These are phyloP conservation scores for Acanthamoeba lenticulata DNA, from an alignment of 208 protist genomes.

Conservation along the genomic window DNA sequence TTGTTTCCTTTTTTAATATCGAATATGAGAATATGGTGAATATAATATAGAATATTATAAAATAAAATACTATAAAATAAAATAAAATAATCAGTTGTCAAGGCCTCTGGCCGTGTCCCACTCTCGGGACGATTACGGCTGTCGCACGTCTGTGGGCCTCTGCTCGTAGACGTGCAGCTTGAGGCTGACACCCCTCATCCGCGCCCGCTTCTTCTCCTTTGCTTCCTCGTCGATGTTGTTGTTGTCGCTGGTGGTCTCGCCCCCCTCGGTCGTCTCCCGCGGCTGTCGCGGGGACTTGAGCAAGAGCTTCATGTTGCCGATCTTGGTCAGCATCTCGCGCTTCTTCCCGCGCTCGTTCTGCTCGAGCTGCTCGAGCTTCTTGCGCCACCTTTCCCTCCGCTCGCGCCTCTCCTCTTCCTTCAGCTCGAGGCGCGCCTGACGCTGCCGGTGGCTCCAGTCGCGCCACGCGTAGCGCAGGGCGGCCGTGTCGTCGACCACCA, in stretches of 20 bases:
- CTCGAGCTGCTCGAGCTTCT: not conserved
- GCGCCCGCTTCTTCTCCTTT: not conserved
- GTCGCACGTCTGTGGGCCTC: too few relatives aligned
- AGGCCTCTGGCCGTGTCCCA: too few relatives aligned
- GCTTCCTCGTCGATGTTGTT: too few relatives aligned
- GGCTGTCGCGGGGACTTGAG: not conserved
- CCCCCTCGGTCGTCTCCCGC: not conserved
- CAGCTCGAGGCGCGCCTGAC: not conserved
- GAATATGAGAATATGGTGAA: too few relatives aligned
- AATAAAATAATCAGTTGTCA: too few relatives aligned
- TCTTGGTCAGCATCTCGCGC: not conserved
- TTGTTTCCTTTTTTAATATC: too few relatives aligned
- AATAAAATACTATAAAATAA: too few relatives aligned
- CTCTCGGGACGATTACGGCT: too few relatives aligned
- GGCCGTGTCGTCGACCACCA: not conserved
- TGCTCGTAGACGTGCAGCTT: slow-evolving; percentile 8
- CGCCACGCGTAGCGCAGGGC: not conserved
- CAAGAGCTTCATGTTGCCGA: slow-evolving; percentile 16
- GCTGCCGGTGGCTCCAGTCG: not conserved
- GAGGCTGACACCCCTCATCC: not conserved
- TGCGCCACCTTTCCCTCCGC: not conserved
- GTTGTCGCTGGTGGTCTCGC: not conserved
- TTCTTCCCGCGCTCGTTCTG: not conserved
- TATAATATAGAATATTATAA: too few relatives aligned
- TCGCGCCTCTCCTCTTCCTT: not conserved